These are phyloP conservation scores for Lupinus albus DNA, from an alignment of 306 rosid species.

Conservation along the genomic window DNA sequence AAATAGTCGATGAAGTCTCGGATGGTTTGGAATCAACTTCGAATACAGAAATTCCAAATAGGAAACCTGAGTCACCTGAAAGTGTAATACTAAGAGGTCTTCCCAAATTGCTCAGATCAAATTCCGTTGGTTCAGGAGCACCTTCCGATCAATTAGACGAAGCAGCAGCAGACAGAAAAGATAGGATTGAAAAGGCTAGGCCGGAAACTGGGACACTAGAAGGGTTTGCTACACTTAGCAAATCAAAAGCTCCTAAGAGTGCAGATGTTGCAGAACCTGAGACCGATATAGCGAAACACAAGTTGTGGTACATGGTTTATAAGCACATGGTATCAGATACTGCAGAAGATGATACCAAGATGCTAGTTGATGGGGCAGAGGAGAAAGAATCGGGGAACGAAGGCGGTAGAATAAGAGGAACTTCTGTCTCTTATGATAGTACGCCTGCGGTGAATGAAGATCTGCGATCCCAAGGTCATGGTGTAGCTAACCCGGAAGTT, in stretches of 20 bases:
- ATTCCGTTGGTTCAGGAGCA: slow-evolving; percentile 48
- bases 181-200: slow-evolving; percentile 33
- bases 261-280: slow-evolving; percentile 44
- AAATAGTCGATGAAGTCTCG: slow-evolving; percentile 42
- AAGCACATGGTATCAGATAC: slow-evolving; percentile 78
- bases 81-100: slow-evolving; percentile 43
- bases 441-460: slow-evolving; percentile 35
- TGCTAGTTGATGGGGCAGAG: slow-evolving; percentile 39
- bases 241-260: slow-evolving; percentile 32
- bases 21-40: slow-evolving; percentile 28
- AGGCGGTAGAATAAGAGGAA: slow-evolving; percentile 19
- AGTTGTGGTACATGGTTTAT: slow-evolving; percentile 76
- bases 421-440: slow-evolving; percentile 36
- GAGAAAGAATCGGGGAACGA: slow-evolving; percentile 38
- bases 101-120: slow-evolving; percentile 45
- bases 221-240: slow-evolving; percentile 34
- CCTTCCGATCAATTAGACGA: slow-evolving; percentile 31
- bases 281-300: slow-evolving; percentile 49
- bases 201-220: slow-evolving; percentile 27
- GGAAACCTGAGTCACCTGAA: slow-evolving; percentile 39
- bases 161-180: slow-evolving; percentile 35
- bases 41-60: slow-evolving; percentile 36
- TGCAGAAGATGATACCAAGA: slow-evolving; percentile 49
- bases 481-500: slow-evolving; percentile 46
- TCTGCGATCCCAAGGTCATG: slow-evolving; percentile 28